These are phyloP conservation scores for Fusarium annulatum DNA, from an alignment of 2,329 filamentous ascomycete genomes.

Conservation along the genomic window DNA sequence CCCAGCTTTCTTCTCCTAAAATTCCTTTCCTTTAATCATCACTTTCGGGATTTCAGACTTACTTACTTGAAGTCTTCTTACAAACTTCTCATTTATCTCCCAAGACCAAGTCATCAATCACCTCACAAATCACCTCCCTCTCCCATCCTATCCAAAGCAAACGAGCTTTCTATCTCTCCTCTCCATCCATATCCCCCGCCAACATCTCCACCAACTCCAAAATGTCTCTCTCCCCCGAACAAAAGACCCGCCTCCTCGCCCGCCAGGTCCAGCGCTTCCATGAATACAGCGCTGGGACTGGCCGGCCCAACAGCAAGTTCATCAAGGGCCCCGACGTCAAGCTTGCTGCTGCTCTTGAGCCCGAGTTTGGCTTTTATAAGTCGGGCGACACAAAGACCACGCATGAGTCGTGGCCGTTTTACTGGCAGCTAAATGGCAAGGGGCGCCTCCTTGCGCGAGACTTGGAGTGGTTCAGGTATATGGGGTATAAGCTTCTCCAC, in stretches of 20 bases:
- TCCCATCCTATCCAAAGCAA: fast-evolving
- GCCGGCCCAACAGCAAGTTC: not conserved
- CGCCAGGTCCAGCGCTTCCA: not conserved
- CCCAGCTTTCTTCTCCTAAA: fast-evolving
- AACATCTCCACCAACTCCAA: no score
- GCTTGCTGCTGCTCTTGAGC: not conserved
- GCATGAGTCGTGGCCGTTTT: not conserved
- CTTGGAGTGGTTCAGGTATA: not conserved
- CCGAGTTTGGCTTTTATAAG: not conserved
- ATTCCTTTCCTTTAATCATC: not conserved
- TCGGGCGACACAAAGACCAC: not conserved
- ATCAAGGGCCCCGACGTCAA: not conserved
- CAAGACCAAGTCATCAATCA: fast-evolving
- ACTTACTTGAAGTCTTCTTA: not conserved
- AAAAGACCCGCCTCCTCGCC: not conserved
- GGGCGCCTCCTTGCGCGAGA: not conserved
- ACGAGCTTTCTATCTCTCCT: fast-evolving
- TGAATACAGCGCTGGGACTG: not conserved
- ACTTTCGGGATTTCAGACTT: not conserved
- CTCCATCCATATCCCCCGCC: no score
- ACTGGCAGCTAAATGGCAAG: not conserved
- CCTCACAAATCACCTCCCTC: fast-evolving
- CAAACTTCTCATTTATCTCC: fast-evolving
- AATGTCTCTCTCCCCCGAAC: not conserved
- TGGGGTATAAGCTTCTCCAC: fast-evolving